Evolutionary conservation across 352 stramenopile genomes (phyloP).

Genomic region (Phytopythium aichiense): DNA sequence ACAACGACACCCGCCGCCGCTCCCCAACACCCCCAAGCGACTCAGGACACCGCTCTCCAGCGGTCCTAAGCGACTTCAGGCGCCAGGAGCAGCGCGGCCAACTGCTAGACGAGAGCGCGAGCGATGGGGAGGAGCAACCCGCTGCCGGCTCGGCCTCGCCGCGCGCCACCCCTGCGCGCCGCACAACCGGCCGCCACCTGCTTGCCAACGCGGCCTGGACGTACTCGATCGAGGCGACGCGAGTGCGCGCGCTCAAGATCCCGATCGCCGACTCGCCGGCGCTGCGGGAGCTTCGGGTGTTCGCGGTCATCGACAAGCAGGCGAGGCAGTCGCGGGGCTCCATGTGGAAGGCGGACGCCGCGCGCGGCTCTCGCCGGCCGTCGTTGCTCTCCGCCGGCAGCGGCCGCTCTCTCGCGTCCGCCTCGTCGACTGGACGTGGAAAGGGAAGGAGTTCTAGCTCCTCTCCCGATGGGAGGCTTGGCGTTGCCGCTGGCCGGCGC

Average conservation of each 20-base stretch:
- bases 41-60: not conserved
- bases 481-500: conserved; percentile 6
- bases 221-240: conserved; percentile 34
- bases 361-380: not conserved
- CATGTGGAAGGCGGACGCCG: conserved; percentile 43
- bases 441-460: not conserved
- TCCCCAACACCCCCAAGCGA: not conserved
- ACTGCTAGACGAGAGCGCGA: conserved; percentile 1
- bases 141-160: not conserved
- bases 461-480: not conserved
- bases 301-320: conserved; percentile 49
- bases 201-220: conserved; percentile 46
- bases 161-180: not conserved
- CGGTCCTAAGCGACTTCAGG: not conserved
- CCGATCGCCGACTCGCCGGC: conserved; percentile 23
- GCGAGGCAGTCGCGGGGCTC: conserved; percentile 45
- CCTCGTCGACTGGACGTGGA: not conserved
- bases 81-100: not conserved
- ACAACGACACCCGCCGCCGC: not conserved
- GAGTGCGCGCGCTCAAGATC: conserved; percentile 44
- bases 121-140: not conserved
- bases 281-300: conserved; percentile 56
- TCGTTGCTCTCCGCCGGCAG: not conserved
- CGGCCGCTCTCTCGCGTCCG: not conserved
- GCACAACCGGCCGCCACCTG: conserved; percentile 14